Evolutionary conservation across 1,284 basidiomycete species (phyloP).

Genomic region (Dichomitus squalens): DNA sequence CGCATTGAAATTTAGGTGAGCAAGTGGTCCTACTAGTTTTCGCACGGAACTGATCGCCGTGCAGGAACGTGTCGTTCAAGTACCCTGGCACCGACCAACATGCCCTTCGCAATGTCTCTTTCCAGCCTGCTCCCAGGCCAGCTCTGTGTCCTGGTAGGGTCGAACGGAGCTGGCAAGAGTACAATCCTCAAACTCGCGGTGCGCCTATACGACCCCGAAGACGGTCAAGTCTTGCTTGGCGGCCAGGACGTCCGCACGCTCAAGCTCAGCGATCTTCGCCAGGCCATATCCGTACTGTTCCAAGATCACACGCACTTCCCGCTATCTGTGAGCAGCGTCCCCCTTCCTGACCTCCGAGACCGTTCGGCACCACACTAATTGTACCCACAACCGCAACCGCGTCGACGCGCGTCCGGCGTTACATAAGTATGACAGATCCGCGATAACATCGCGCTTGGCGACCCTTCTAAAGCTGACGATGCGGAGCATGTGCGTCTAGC

Average conservation of each 20-base stretch:
- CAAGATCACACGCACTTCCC: conserved; percentile 81
- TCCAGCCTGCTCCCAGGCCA: conserved; percentile 71
- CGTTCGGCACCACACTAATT: too few relatives aligned
- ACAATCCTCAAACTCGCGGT: conserved; percentile 75
- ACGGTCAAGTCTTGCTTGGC: conserved; percentile 70
- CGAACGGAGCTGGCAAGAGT: conserved; percentile 78
- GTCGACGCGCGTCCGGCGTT: too few relatives aligned
- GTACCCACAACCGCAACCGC: too few relatives aligned
- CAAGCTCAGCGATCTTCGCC: conserved; percentile 63
- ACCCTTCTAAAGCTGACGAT: conserved; percentile 53
- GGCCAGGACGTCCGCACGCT: conserved; percentile 61
- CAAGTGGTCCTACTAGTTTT: background rate
- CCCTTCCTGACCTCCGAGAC: background rate
- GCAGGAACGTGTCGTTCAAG: conserved; percentile 65
- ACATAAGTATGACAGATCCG: too few relatives aligned
- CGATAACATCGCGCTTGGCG: conserved; percentile 76
- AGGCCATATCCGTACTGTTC: conserved; percentile 67
- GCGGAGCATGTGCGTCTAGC: conserved; percentile 63
- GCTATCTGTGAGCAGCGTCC: conserved; percentile 52
- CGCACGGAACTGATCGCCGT: background rate
- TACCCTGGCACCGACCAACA: conserved; percentile 54
- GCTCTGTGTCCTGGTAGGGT: conserved; percentile 79
- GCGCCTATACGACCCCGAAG: conserved; percentile 67
- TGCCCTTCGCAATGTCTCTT: conserved; percentile 65
- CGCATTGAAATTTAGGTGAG: conserved; percentile 67